Evolutionary conservation across 176 grass and related monocot species (phyloP).

Genomic region (bread wheat (Triticum aestivum)): DNA sequence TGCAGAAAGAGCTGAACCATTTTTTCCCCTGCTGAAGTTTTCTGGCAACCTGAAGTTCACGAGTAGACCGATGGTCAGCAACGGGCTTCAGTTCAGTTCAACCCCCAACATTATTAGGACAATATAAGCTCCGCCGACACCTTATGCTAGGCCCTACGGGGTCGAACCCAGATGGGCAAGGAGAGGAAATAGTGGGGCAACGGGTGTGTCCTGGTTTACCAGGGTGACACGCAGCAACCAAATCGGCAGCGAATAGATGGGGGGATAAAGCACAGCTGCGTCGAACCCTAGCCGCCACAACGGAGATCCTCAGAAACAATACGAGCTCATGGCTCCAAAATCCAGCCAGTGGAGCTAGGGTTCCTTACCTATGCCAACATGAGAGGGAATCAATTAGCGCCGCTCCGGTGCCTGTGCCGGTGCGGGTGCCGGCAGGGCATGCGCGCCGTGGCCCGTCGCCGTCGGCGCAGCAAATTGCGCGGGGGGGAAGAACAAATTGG

Average conservation of each 20-base stretch:
- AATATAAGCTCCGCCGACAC: neutral
- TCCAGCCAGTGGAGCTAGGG: neutral
- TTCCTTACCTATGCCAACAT: neutral
- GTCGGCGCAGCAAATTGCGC: neutral
- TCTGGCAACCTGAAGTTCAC: slow-evolving; percentile 18
- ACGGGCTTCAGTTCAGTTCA: neutral
- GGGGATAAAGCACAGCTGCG: neutral
- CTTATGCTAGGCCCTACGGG: neutral
- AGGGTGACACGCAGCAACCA: neutral
- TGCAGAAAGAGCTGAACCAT: slow-evolving; percentile 70
- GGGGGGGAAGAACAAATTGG: neutral
- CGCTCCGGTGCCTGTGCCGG: neutral
- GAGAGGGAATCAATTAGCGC: neutral
- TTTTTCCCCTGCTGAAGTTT: neutral
- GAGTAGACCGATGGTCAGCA: neutral
- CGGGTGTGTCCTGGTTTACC: no score
- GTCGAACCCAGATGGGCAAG: no score
- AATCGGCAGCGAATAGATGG: neutral
- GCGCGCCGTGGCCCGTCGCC: neutral
- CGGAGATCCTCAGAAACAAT: neutral
- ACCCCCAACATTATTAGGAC: neutral
- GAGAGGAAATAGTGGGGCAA: no score
- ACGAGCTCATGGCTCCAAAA: neutral
- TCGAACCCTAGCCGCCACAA: neutral
- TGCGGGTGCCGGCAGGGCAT: neutral